Evolutionary conservation across 2,329 filamentous ascomycete species (phyloP), one percentile per base, ranked within the genome.

Genomic region (Acrocalymma vagum): DNA sequence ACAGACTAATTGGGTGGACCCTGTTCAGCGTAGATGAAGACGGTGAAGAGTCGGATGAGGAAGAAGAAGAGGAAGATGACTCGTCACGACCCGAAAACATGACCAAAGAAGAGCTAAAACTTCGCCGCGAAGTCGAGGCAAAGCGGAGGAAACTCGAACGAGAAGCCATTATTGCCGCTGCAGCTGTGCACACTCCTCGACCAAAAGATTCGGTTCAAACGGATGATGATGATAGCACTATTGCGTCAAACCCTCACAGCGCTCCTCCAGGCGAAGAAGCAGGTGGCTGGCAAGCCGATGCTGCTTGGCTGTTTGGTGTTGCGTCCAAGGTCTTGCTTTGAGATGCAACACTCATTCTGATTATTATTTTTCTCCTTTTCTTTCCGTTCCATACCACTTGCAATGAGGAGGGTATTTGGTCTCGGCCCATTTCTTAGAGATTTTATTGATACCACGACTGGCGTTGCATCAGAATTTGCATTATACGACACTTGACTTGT

Each of bases 1-100:
- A 85, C 50, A 69, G 75, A 16, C 55, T 84, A 23, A 79, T 84
- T 42, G 79, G 80, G 21, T 82, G 80, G 75, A 76, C 75, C 9
- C 49, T 83, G 26, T 83, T 83, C 51, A 73, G 73, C 3, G 74
- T 78, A 1, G 77, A 80, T 8, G 76, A 78, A 33, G 77, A 80
- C 22, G 66, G 59, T n/a, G 72, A 73, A 25, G 65, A 62, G 26
- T 67, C 55, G 6, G 59, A 53, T 2, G 60, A 61, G 8, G 58
- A 63, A 0, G 62, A 62, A 3, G 63, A 67, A 6, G 58, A 51
- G 2, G 55, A 61, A 5, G 40, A 63, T 13, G 64, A 67, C 34
- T 63, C 29, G 1, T 34, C 42, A 8, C 40, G 47, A 9, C 54
- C 61, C 3, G 57, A 63, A 49, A 55, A 65, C 38, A 55, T 67